phyloP scores from a whole-genome alignment of 352 stramenopile genomes.

The Nothophytophthora sp. region DNA sequence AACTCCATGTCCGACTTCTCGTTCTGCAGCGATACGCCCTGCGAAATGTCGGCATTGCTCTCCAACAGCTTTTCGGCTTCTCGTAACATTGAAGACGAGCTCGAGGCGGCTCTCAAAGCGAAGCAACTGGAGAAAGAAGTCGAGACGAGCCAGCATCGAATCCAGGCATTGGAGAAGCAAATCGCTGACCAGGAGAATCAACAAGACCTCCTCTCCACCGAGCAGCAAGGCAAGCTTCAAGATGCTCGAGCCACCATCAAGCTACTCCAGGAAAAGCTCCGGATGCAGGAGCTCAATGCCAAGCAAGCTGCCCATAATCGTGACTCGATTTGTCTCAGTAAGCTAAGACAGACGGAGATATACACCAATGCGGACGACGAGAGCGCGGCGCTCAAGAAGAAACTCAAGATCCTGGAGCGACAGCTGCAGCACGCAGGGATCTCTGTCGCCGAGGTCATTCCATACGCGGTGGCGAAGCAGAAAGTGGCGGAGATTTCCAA shows the following conservation, averaged over 20 bases:
- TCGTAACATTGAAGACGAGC: slow-evolving; percentile 61
- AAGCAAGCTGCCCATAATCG: slow-evolving; percentile 46
- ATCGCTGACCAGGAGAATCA: slow-evolving; percentile 61
- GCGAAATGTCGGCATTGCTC: slow-evolving; percentile 8
- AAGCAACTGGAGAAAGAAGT: slow-evolving; percentile 75
- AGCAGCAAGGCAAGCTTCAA: slow-evolving; percentile 57
- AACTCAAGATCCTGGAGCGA: slow-evolving; percentile 71
- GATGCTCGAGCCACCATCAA: slow-evolving; percentile 64
- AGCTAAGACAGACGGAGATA: slow-evolving; percentile 41
- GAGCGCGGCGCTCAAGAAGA: slow-evolving; percentile 55
- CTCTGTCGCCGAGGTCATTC: slow-evolving; percentile 88
- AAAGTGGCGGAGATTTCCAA: slow-evolving; percentile 81
- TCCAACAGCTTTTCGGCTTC: slow-evolving; percentile 16
- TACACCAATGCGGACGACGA: slow-evolving; percentile 44
- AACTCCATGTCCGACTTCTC: slow-evolving; percentile 37
- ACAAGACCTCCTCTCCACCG: slow-evolving; percentile 51
- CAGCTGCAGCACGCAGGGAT: slow-evolving; percentile 78
- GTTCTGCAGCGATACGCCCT: slow-evolving; percentile 31
- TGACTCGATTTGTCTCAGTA: slow-evolving; percentile 60
- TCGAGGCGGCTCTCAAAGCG: slow-evolving; percentile 56
- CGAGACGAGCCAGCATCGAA: slow-evolving; percentile 56
- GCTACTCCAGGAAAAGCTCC: slow-evolving; percentile 57
- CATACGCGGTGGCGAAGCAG: slow-evolving; percentile 80
- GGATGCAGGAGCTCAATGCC: slow-evolving; percentile 54
- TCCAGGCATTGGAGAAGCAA: slow-evolving; percentile 52